Evolutionary conservation across 2,329 filamentous ascomycete genomes (phyloP), one percentile per base, ranked within the genome.

Genomic region (Metarhizium rileyi): DNA sequence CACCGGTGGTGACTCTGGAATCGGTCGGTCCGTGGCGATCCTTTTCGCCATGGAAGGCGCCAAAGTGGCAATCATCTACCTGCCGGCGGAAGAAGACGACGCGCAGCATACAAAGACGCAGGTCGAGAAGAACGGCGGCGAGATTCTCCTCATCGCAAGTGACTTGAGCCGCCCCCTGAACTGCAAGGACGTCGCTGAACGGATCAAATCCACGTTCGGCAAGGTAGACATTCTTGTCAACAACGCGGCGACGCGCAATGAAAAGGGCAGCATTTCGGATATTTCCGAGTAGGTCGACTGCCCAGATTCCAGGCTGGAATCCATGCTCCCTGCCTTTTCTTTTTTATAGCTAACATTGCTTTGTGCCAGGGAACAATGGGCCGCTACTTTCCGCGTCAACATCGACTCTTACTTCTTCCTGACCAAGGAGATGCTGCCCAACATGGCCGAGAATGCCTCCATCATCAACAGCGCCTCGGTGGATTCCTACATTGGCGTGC

Each of bases 1-100:
- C 58, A 89, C 86, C 0, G 85, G 86, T 7, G 86, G 86, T 4
- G 86, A 90, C 65, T 83, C 77, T 9, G 53, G 55, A 14, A 53
- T 57, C 16, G 52, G 53, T 2, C 40, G 53, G 6, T 45, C 55
- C 3, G 45, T 55, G 9, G 50, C 36, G 1, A 52, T 57, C 25
- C 43, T 50, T 14, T 54, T 51, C 23, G 44, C 46, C 25, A 50
- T 50, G 10, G 55, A 57, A 41, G 55, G 53, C 3, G 55, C 55
- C 12, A 40, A 49, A 16, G 52, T 53, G 7, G 52, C 52, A 8
- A 54, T 57, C 26, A 50, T 50, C 28, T 57, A 55, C 22, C 47
- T 57, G 7, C 52, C 52, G 12, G 49, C 50, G 9, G 55, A 55
- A 44, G 50, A 55, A 23, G 35, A 25, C 22, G 55, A 57, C 35